Base-by-base conservation (phyloP, 2,329 filamentous ascomycete species). In the Sporothrix inflata region DNA sequence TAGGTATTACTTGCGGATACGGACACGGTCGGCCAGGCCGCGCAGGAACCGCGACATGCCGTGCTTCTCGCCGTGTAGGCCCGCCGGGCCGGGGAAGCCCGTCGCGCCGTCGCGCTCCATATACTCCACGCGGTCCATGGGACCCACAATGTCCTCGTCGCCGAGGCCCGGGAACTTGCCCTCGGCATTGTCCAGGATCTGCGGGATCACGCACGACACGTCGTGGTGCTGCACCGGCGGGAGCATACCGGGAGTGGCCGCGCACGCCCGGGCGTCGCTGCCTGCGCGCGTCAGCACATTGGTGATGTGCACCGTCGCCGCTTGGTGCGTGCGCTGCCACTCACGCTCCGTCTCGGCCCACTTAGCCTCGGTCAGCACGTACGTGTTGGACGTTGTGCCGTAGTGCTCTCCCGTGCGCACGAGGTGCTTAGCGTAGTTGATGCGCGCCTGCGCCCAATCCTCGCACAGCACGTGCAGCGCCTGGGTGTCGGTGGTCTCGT, bases 71-170 rank as follows among this genome's bases (percentile, higher is more conserved):
- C 69, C 67, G 27, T 68, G 67, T 34, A 45, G 21, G 42, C 68
- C 73, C 8, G 21, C 21, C 5, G 30, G 24, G 1, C 57, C 65
- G 6, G 60, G 30, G 19, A 51, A 34, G 1, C 65, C 65, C 9
- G n/a, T 40, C 19, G 24, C 45, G 27, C 14, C 45, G n/a, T 70
- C 49, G 14, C 60, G 70, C 53, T 66, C 72, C 30, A 72, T 68
- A 57, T 34, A 47, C 8, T 84, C 83, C 75, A 88, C 86, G 14
- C 87, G 87, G 76, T 90, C 89, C 94, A 98, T 97, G 7, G 94
- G 94, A 1, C 94, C 94, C 60, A 98, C 94, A 79, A 98, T 97
- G 80, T 97, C 94, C 77, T 94, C 91, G 77, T 97, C 94, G 69
- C 94, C 94, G 42, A 95, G 88, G 76, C 91, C 90, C 30, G 94